Evolutionary conservation across 192 early-diverging fungal genomes (phyloP), one percentile per base, ranked within the genome.

Genomic region (Linnemannia hyalina): DNA sequence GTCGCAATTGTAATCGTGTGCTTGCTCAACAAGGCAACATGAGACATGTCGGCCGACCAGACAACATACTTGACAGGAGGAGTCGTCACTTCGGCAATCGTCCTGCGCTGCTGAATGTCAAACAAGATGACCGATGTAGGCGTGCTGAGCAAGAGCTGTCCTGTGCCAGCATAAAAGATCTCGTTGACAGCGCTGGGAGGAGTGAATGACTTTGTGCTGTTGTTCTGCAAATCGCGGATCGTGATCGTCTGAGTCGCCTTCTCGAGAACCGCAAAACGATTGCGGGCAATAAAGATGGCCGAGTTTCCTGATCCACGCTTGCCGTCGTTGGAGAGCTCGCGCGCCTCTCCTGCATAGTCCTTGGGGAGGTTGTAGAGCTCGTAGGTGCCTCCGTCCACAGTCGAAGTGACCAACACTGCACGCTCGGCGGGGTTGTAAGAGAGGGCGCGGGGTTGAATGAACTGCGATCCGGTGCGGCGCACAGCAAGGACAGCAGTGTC

Each of bases 391-490:
- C 97, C 97, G 38, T 99, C 99, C 4, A 90, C 89, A 65, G 94
- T 92, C 89, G 94, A 94, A 2, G 96, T 96, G 40, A 99, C 82
- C 69, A 99, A 86, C n/a, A 97, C 95, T 15, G 96, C 93, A 73
- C 96, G 91, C 82, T 99, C 99, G 0, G 97, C 96, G 16, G 98
- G 97, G 80, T 99, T 99, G 85, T 96, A 99, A 38, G 97, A 98
- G 68, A 99, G 90, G 0, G 96, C 91, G 46, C 97, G 91, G 23
- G 97, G 97, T 35, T 93, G 92, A 38, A 95, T 82, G 81, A 94
- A 95, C 74, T 94, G 94, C 15, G 93, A 94, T 26, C 94, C 93
- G 20, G 93, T 88, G 35, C 95, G 93, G 69, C 96, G 95, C 26
- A 99, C 92, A 46, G 94, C 92, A 29, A 97, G 85, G 10, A 97